A percentile compares a stretch with the other conserved stretches of the same genome.
Evolutionary conservation across 768 basidiomycete genomes (phyloP).

Genomic region (Collybia sordida): DNA sequence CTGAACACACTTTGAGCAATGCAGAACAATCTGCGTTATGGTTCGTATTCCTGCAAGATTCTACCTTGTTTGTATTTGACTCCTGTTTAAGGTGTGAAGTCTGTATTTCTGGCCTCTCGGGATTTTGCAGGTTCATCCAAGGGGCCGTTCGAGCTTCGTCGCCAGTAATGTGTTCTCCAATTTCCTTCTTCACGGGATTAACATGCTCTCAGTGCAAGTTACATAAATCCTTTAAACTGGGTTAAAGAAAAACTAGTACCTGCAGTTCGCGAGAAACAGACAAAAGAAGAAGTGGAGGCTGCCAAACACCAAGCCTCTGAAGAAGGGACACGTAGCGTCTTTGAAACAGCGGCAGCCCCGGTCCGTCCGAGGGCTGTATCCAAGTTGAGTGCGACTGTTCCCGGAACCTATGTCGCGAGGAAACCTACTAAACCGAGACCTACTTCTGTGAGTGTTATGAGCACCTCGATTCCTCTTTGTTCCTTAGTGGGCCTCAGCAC

Average conservation of each 20-base stretch:
- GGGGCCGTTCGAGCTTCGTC: constrained; percentile 35
- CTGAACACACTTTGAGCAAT: constrained; percentile 3
- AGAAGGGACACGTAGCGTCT: constrained; percentile 48
- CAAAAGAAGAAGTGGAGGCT: constrained; percentile 44
- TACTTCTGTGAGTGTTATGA: constrained; percentile 21
- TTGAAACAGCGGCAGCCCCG: constrained; percentile 36
- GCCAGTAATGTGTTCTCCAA: constrained; percentile 36
- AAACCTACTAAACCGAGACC: constrained; percentile 23
- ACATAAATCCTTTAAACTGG: constrained; percentile 63
- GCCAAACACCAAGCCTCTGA: constrained; percentile 43
- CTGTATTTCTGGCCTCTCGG: constrained; percentile 1
- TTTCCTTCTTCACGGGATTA: constrained; percentile 1
- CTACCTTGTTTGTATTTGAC: constrained; percentile 6
- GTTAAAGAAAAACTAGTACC: constrained; percentile 58
- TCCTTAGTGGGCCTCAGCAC: constrained; percentile 51
- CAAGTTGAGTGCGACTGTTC: neutral
- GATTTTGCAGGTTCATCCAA: constrained; percentile 17
- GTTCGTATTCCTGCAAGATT: too few species aligned
- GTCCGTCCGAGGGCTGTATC: neutral
- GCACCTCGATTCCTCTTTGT: neutral
- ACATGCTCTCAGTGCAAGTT: constrained; percentile 36
- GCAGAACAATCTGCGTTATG: constrained; percentile 15
- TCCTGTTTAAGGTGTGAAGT: constrained; percentile 8
- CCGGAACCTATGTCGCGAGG: constrained; percentile 9
- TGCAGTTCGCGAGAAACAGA: constrained; percentile 40